Base-by-base conservation (phyloP, 192 early-diverging fungal genomes). In the Rhizoclosmatium globosum region DNA sequence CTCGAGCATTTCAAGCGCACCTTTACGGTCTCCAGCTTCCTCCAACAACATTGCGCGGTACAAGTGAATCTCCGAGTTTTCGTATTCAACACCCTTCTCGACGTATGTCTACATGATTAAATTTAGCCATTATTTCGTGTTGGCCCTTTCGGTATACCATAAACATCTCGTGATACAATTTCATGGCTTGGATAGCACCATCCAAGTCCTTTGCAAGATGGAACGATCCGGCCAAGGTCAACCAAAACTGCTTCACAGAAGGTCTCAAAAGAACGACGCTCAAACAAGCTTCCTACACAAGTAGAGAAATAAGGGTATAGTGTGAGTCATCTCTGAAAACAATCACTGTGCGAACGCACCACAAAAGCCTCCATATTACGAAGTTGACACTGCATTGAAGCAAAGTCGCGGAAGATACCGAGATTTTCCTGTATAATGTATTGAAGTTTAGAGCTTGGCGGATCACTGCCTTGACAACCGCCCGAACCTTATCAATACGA, bases 341-440 rank as follows among this genome's bases (percentile, higher is more conserved):
- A 53, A 7, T 53, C 50, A 1, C 0, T 53, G 50, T 53, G 17
- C 1, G 50, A 81, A 92, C 92, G 46, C 89, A 79, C 78, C 62
- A 80, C 57, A 57, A 93, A 92, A 23, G 87, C 93, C 68, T 96
- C 93, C 81, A 92, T 95, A 82, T 96, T 92, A 64, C 98, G 92
- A 77, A 93, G 87, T 66, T 98, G 95, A 21, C 92, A 92, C 79
- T 97, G 94, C 58, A 99, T 87, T 19, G 93, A 79, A 15, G 94
- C 92, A 73, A 93, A 90, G 80, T 99, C 98, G 60, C 94, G 91
- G 79, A 97, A 88, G 80, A 99, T 97, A 76, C 95, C 94, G 62
- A 95, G 83, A 84, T 99, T 97, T 65, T 95, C 92, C 88, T 94
- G 87, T 79, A 44, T 17, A 43, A 74, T 47, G 38, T 42, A 69